Base-by-base conservation (phyloP, 148 eudicot genomes). In the Arbutus unedo region DNA sequence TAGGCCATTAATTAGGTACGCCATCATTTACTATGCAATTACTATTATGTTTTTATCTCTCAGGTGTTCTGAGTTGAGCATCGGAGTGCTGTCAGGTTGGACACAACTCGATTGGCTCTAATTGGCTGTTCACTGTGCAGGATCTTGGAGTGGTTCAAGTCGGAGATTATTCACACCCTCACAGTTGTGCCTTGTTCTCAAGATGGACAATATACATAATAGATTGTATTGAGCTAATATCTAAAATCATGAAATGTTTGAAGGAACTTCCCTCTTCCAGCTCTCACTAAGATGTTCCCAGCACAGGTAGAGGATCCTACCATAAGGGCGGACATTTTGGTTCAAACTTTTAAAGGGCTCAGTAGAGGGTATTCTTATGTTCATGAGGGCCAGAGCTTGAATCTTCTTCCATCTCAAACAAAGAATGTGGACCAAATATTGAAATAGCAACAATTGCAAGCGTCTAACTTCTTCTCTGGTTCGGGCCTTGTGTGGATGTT, bases 281-380 rank as follows among this genome's bases (percentile, higher is more conserved):
- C 84, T 87, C 84, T 90, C 80, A 81, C 87, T 84, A 94, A 96
- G 89, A 96, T 96, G 88, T 94, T 93, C 87, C 99, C 99, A 45
- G 94, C 97, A 79, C 92, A 85, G 54, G 94, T 96, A 64, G 99
- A 93, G 87, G 98, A 96, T 86, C 97, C 98, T 84, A 73, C 86
- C 21, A 88, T 96, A 80, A 89, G 99, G 89, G 92, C 98, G 77
- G 99, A 96, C 83, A 91, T 96, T 85, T 80, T 96, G 88, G 79
- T 96, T 86, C 97, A 96, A 83, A 87, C 93, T 60, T 87, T 96
- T 59, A 93, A 88, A 81, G 99, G 94, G 83, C 90, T 96, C 50
- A 85, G 84, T 90, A 90, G 86, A 51, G 96, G 87, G 73, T 86
- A 84, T 82, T 91, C 90, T 21, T 76, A 83, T 77, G 84, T 80